A percentile compares a stretch with the other conserved stretches of the same genome.
phyloP scores from a whole-genome alignment of 1,139 yeast species.

The Geotrichum macrosporum region DNA sequence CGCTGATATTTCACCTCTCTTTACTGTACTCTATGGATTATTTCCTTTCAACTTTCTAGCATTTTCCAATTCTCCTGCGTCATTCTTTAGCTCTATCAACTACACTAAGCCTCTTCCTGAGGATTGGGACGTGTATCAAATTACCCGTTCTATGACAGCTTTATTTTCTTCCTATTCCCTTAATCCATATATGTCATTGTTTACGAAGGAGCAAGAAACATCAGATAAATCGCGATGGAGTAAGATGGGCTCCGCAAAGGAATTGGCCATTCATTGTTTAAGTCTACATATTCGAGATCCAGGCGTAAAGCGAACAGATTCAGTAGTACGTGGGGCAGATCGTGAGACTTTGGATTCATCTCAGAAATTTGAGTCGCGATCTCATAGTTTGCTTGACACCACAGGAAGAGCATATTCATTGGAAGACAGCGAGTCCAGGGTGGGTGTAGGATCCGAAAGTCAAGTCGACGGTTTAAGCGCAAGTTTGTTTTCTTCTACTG shows the following conservation, averaged over 20 bases:
- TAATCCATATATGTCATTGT: constrained; percentile 15
- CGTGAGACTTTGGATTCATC: not conserved
- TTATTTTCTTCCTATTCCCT: constrained; percentile 12
- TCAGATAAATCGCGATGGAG: not conserved
- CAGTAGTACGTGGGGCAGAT: not conserved
- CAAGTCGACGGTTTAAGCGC: not conserved
- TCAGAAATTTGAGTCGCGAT: not conserved
- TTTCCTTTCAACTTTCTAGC: constrained; percentile 51
- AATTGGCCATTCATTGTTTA: constrained; percentile 16
- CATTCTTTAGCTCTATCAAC: constrained; percentile 3
- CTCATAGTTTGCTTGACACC: not conserved
- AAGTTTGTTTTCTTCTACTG: not conserved
- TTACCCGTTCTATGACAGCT: constrained; percentile 8
- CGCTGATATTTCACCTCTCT: constrained; percentile 36
- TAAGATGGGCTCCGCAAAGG: constrained; percentile 11
- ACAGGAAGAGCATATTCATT: not conserved
- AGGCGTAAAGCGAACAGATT: not conserved
- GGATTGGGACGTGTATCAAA: constrained; percentile 11
- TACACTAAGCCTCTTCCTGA: constrained; percentile 12
- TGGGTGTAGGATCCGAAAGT: not conserved
- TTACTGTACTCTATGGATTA: constrained; percentile 55
- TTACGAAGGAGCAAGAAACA: constrained; percentile 16
- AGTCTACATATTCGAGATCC: not conserved
- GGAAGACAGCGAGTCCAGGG: not conserved
- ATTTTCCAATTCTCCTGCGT: constrained; percentile 45